Conservation (phyloP, 768 basidiomycete genomes). For the Podaxis sp. region DNA sequence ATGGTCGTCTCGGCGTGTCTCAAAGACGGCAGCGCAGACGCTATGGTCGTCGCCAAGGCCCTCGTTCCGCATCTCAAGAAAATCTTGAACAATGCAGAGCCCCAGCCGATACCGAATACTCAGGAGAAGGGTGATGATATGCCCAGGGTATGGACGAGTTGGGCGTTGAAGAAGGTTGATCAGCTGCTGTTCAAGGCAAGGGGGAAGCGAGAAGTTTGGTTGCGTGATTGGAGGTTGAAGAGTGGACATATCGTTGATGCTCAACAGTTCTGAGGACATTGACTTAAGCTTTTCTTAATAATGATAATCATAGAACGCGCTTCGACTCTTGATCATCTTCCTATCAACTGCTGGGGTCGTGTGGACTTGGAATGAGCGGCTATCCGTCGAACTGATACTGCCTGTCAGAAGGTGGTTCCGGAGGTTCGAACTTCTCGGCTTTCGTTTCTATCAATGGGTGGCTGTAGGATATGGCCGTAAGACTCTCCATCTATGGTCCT, state of each 20-base stretch:
- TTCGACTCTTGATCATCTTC: background rate
- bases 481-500: too few species aligned
- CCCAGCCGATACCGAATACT: constrained; percentile 4
- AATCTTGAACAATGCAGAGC: constrained; percentile 18
- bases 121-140: constrained; percentile 15
- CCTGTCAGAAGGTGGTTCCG: too few species aligned
- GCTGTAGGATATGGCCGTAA: too few species aligned
- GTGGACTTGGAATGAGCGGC: background rate
- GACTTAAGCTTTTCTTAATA: background rate
- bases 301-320: too few species aligned
- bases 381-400: background rate
- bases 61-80: constrained; percentile 34
- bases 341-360: background rate
- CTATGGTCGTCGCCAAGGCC: constrained; percentile 33
- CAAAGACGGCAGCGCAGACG: constrained; percentile 36
- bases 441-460: too few species aligned
- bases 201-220: background rate
- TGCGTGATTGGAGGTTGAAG: constrained; percentile 3
- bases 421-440: too few species aligned
- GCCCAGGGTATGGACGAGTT: constrained; percentile 23
- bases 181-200: constrained; percentile 15
- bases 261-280: background rate
- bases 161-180: constrained; percentile 27
- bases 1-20: constrained; percentile 56
- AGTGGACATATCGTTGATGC: constrained; percentile 2